Evolutionary conservation across 1,284 basidiomycete species (phyloP).

Genomic region (Trametes pubescens): DNA sequence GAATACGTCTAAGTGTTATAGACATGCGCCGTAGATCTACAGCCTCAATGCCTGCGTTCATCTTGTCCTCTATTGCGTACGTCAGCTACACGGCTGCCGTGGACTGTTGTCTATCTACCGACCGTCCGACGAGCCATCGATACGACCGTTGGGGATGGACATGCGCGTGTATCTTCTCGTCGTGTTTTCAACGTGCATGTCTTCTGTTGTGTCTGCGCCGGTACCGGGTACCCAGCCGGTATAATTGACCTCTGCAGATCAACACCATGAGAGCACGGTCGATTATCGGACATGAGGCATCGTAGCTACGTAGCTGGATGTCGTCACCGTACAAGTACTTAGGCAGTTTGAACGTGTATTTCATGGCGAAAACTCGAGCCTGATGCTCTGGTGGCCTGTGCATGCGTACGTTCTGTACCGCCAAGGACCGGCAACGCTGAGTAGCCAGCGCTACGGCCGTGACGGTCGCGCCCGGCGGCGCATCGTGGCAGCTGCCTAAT

Average conservation of each 20-base stretch:
- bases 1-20: background rate
- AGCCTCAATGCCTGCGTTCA: background rate
- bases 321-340: background rate
- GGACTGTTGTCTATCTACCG: background rate
- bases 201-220: background rate
- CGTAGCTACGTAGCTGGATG: background rate
- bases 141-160: background rate
- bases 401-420: background rate
- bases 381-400: background rate
- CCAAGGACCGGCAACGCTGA: background rate
- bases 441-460: constrained; percentile 12
- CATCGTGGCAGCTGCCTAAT: constrained; percentile 28
- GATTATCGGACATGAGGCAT: constrained; percentile 1
- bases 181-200: constrained; percentile 4
- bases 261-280: background rate
- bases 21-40: background rate
- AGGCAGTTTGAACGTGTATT: background rate
- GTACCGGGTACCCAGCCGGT: background rate
- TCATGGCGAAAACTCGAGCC: background rate
- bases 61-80: background rate
- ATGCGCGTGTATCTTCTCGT: too few relatives aligned
- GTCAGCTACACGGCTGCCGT: background rate
- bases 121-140: constrained; percentile 13
- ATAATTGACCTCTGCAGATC: too few relatives aligned
- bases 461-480: constrained; percentile 17